Base-by-base conservation (phyloP, 345 rosid genomes). In the Zanthoxylum bungeanum region DNA sequence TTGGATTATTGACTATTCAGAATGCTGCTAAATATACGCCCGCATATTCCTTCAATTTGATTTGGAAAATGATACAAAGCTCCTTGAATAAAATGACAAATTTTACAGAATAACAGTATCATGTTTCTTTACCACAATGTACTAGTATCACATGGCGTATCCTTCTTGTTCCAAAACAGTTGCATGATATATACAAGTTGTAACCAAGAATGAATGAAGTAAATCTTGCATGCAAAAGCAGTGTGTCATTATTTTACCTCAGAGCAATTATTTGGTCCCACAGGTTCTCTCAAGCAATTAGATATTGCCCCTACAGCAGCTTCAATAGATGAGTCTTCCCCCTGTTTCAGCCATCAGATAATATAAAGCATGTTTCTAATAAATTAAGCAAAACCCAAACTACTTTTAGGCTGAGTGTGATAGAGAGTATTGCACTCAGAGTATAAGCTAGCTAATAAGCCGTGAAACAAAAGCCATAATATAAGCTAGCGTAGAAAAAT, bases 261-360 rank as follows among this genome's bases (percentile, higher is more conserved):
- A 0, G 93, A 82, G 75, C 96, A 93, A 70, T 86, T 91, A 68
- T 80, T 86, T 49, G 91, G n/a, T n/a, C 91, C 89, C 31, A 82
- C 90, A 8, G 97, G 97, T 72, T 90, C 97, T 74, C 84, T 81
- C 82, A 94, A 80, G 80, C 97, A 91, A 79, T 75, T 86, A 47
- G 97, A 87, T 78, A 94, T 91, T 1, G 97, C 96, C 95, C 85
- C 83, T 27, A 89, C 92, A 52, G 97, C 97, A 78, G 95, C 91
- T 83, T 94, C 98, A 67, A 87, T 81, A 27, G 98, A 90, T 28
- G 85, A 88, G 81, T 94, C 97, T 80, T 94, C 97, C 31, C 98
- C 95, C 97, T 94, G 84, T 60, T 78, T 72, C 64, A 60, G 60
- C 63, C 69, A 70, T 57, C 31, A 77, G 50, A 65, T 53, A 55